Evolutionary conservation across 768 basidiomycete species (phyloP).

Genomic region (Neoboletus magnificus): DNA sequence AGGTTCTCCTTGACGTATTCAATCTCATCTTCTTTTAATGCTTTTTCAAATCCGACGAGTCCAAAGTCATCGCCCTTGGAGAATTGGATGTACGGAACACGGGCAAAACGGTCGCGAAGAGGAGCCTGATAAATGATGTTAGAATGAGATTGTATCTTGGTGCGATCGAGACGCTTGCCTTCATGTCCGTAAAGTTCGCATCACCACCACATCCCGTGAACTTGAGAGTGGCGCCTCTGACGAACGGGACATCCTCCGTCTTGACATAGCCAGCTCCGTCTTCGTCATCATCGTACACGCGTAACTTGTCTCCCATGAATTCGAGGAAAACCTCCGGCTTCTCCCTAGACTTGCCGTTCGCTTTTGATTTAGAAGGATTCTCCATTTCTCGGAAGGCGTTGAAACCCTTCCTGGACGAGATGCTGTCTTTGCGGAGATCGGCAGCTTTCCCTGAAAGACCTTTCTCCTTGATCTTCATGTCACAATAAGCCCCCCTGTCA

Average conservation of each 20-base stretch:
- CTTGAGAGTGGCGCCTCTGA: slow-evolving; percentile 44
- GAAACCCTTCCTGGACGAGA: slow-evolving; percentile 57
- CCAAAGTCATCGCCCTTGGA: slow-evolving; percentile 44
- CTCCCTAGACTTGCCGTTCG: slow-evolving; percentile 35
- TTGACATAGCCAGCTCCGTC: slow-evolving; percentile 46
- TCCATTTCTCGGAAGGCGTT: slow-evolving; percentile 76
- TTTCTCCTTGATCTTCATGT: slow-evolving; percentile 96
- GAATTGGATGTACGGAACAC: slow-evolving; percentile 47
- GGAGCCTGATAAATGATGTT: slow-evolving; percentile 33
- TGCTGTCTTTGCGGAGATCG: slow-evolving; percentile 51
- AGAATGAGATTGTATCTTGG: neutral
- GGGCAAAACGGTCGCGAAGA: slow-evolving; percentile 45
- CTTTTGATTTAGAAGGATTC: slow-evolving; percentile 34
- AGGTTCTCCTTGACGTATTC: slow-evolving; percentile 63
- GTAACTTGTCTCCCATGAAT: slow-evolving; percentile 68
- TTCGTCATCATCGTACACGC: slow-evolving; percentile 51
- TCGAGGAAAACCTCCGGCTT: slow-evolving; percentile 67
- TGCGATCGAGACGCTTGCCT: slow-evolving; percentile 28
- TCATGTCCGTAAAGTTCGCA: slow-evolving; percentile 63
- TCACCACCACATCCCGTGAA: slow-evolving; percentile 52
- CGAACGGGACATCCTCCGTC: slow-evolving; percentile 41
- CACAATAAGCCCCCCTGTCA: slow-evolving; percentile 76
- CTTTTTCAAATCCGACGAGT: slow-evolving; percentile 57
- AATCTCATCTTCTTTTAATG: slow-evolving; percentile 69
- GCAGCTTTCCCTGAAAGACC: slow-evolving; percentile 76